Evolutionary conservation across 2,329 filamentous ascomycete species (phyloP), one percentile per base, ranked within the genome.

Genomic region (Leptodontidium sp.): DNA sequence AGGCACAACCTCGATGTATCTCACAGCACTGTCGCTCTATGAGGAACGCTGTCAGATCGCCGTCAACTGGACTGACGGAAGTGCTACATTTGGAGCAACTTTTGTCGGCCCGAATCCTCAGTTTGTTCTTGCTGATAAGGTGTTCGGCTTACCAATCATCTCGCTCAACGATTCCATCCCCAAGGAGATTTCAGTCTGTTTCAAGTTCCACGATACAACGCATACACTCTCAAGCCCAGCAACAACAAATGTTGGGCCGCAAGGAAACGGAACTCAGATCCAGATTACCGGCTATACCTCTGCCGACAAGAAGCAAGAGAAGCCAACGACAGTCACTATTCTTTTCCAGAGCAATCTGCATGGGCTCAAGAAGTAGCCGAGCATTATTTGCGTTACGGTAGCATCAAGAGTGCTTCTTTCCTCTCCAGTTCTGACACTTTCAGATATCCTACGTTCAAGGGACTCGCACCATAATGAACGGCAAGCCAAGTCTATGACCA

Each of bases 11-110:
- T 53, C 62, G 17, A 64, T 69, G 29, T 65, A 65, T 24, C 52
- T 69, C 50, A 69, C 67, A 43, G 64, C 63, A 12, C 24, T 69
- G 21, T 69, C 64, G 15, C 67, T 69, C 17, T 66, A 40, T 50
- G 38, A 63, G 11, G 17, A 59, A 14, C 29, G 47, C 11, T 66
- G 52, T 11, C 50, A 49, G 38, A 64, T 64, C 3, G 61, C 65
- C 29, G 50, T 70, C 21, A 58, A 58, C 12, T 70, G 61, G 65
- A 64, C 53, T 49, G 57, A 62, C 17, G 65, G 65, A 6, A 66
- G 57, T 32, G 68, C 65, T 14, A 65, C 47, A 2, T 70, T 70
- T 55, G 65, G 68, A 15, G 58, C 65, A 40, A 63, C 50, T 6
- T 67, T 70, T 21, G 47, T 65, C 1, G 65, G 68, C 2, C 68